Evolutionary conservation across 2,329 filamentous ascomycete genomes (phyloP).

Genomic region (Periconia sp.): DNA sequence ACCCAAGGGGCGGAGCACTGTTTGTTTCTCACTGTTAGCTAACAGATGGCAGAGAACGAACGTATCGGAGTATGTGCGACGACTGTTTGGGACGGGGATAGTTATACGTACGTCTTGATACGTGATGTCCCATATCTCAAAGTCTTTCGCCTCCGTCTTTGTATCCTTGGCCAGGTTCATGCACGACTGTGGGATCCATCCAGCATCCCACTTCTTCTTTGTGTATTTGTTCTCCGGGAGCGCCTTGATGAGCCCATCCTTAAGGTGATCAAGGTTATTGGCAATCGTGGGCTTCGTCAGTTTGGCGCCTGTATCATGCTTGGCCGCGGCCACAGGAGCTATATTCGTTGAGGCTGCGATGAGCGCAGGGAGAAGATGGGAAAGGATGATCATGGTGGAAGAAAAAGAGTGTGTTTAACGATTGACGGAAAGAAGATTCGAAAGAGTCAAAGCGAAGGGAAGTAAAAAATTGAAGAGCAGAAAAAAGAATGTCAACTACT

Average conservation of each 20-base stretch:
- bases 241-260: conserved; percentile 2
- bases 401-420: no score
- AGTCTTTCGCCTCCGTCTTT: background rate
- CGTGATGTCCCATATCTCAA: conserved; percentile 6
- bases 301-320: background rate
- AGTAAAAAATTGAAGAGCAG: no score
- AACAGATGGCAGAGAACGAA: background rate
- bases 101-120: conserved; percentile 2
- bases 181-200: conserved; percentile 6
- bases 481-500: no score
- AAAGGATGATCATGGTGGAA: background rate
- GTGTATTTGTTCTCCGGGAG: conserved; percentile 4
- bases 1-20: conserved; percentile 7
- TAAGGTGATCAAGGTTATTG: conserved; percentile 4
- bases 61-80: no score
- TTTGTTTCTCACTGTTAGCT: background rate
- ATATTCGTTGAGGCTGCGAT: background rate
- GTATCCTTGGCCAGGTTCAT: background rate
- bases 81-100: no score
- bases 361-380: background rate
- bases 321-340: background rate
- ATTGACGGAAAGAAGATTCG: no score
- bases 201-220: background rate
- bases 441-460: no score
- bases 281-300: conserved; percentile 1